Evolutionary conservation across 805 yeast genomes (phyloP).

Genomic region (Wilhelminamyces savonicus): DNA sequence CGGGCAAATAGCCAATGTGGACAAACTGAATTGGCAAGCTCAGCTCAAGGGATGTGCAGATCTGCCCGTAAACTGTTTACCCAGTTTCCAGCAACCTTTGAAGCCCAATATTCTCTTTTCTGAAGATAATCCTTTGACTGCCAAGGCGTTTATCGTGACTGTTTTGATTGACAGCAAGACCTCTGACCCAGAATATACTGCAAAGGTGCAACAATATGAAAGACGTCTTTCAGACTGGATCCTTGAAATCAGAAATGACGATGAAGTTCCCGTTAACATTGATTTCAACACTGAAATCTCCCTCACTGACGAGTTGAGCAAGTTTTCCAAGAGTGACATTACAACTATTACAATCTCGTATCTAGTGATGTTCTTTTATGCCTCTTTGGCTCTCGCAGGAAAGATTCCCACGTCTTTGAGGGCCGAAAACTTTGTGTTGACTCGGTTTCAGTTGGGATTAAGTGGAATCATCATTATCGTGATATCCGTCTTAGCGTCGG

Average conservation of each 20-base stretch:
- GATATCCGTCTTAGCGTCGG: constrained; percentile 73
- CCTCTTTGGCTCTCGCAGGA: constrained; percentile 73
- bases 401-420: constrained; percentile 34
- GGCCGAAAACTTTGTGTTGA: constrained; percentile 33
- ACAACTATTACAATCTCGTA: constrained; percentile 69
- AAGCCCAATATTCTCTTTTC: constrained; percentile 61
- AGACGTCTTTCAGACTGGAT: constrained; percentile 53
- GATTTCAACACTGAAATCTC: constrained; percentile 82
- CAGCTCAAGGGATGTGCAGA: constrained; percentile 56
- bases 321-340: constrained; percentile 74
- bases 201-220: constrained; percentile 60
- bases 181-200: constrained; percentile 34
- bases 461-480: constrained; percentile 81
- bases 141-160: constrained; percentile 75
- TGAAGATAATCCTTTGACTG: constrained; percentile 43
- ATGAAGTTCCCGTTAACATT: constrained; percentile 47
- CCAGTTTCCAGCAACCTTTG: constrained; percentile 86
- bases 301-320: constrained; percentile 74
- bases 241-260: constrained; percentile 27
- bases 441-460: constrained; percentile 72
- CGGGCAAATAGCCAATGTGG: constrained; percentile 48
- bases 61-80: constrained; percentile 85
- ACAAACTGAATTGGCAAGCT: constrained; percentile 50
- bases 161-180: constrained; percentile 53
- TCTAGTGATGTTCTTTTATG: constrained; percentile 80